phyloP scores from a whole-genome alignment of 352 stramenopile species.

The Discostella stelligera region DNA sequence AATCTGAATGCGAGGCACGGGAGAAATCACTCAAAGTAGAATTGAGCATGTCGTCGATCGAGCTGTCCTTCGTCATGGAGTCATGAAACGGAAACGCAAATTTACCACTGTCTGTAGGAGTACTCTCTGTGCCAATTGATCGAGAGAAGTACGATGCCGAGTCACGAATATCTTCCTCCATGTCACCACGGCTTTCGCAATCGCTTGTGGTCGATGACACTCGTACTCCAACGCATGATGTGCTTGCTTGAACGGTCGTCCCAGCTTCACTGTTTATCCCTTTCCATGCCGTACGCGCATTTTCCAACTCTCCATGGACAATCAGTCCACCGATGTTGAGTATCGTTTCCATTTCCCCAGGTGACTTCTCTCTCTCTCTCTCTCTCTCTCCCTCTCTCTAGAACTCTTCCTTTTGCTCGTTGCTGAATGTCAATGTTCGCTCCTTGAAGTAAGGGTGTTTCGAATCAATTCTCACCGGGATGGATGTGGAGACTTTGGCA shows the following conservation, averaged over 20 bases:
- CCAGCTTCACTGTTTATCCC: neutral
- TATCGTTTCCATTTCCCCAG: neutral
- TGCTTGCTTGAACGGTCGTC: neutral
- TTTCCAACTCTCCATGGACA: no score
- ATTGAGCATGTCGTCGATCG: no score
- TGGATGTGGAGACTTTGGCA: no score
- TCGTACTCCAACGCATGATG: neutral
- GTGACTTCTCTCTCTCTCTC: no score
- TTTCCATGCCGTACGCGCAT: neutral
- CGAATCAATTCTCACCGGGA: no score
- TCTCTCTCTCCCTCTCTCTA: no score
- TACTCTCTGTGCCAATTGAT: neutral
- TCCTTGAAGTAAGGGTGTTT: no score
- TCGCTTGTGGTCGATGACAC: neutral
- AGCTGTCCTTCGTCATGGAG: neutral
- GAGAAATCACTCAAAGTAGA: no score
- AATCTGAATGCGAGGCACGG: no score
- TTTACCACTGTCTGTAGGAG: no score
- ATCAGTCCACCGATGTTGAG: slow-evolving; percentile 3
- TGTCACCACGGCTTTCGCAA: slow-evolving; percentile 11
- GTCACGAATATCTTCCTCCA: neutral
- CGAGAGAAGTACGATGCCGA: neutral
- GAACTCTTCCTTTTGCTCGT: neutral
- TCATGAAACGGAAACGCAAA: no score
- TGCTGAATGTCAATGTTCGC: no score